Evolutionary conservation across 768 basidiomycete species (phyloP).

Genomic region (Tubosaeta sp.): DNA sequence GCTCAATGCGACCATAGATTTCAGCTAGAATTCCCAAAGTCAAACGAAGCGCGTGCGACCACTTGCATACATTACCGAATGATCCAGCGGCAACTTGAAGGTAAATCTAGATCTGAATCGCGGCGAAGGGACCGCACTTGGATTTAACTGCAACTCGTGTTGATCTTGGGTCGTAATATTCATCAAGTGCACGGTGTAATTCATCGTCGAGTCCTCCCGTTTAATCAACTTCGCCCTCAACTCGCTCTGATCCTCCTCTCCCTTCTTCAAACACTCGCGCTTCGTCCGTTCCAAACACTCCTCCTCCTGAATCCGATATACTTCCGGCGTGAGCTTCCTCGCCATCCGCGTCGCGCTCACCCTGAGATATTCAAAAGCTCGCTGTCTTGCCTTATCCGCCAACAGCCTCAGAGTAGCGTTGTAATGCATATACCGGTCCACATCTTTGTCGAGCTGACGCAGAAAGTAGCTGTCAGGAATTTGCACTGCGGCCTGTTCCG

Average conservation of each 20-base stretch:
- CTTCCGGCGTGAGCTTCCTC: constrained; percentile 7
- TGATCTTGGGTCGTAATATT: constrained; percentile 25
- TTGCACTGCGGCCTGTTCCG: neutral
- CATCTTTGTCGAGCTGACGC: neutral
- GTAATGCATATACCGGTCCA: neutral
- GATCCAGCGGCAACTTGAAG: constrained; percentile 19
- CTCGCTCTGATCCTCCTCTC: constrained; percentile 1
- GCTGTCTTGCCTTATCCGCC: neutral
- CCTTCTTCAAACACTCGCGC: neutral
- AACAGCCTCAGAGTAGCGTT: neutral
- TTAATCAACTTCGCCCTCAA: constrained; percentile 16
- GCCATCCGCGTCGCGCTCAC: neutral
- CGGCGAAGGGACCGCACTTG: constrained; percentile 17
- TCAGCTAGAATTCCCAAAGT: neutral
- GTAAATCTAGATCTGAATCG: constrained; percentile 10
- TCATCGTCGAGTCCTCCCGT: constrained; percentile 11
- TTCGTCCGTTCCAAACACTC: neutral
- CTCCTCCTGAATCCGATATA: constrained; percentile 7
- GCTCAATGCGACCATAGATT: neutral
- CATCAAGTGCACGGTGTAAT: constrained; percentile 23
- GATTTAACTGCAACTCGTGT: constrained; percentile 24
- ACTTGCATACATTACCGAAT: constrained; percentile 15
- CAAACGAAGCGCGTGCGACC: neutral
- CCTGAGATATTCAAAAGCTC: neutral
- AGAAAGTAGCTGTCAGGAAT: constrained; percentile 16